phyloP scores from a whole-genome alignment of 371 early-diverging fungal genomes.

The Mucor piriformis region DNA sequence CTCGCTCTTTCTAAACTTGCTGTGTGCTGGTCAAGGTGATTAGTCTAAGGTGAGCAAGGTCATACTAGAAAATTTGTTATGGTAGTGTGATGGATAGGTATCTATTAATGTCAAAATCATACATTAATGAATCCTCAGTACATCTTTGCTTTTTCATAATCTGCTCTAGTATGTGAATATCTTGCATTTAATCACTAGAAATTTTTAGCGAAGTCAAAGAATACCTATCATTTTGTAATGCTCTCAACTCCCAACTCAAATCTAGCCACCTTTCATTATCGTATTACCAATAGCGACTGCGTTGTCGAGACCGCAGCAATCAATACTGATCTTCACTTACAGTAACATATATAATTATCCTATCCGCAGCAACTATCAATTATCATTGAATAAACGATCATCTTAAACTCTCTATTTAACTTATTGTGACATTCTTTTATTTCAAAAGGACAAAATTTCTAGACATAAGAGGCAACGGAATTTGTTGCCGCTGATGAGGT shows the following conservation, averaged over 20 bases:
- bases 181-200: constrained; percentile 27
- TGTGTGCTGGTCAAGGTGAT: constrained; percentile 17
- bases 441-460: background rate
- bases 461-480: constrained; percentile 1
- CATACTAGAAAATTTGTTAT: constrained; percentile 25
- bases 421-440: background rate
- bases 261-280: too few species aligned
- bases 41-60: constrained; percentile 25
- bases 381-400: too few species aligned
- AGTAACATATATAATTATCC: too few species aligned
- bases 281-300: too few species aligned
- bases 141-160: constrained; percentile 23
- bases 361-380: too few species aligned
- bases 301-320: too few species aligned
- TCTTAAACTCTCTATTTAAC: background rate
- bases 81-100: constrained; percentile 25
- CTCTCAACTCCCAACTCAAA: too few species aligned
- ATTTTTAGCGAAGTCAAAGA: constrained; percentile 22
- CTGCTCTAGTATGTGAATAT: constrained; percentile 24
- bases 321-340: too few species aligned
- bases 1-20: constrained; percentile 25
- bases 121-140: constrained; percentile 24
- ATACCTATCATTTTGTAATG: constrained; percentile 7
- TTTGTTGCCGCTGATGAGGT: too few species aligned
- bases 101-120: constrained; percentile 27